Base-by-base conservation (phyloP, 2,329 filamentous ascomycete species). In the Calonectria pauciramosa region DNA sequence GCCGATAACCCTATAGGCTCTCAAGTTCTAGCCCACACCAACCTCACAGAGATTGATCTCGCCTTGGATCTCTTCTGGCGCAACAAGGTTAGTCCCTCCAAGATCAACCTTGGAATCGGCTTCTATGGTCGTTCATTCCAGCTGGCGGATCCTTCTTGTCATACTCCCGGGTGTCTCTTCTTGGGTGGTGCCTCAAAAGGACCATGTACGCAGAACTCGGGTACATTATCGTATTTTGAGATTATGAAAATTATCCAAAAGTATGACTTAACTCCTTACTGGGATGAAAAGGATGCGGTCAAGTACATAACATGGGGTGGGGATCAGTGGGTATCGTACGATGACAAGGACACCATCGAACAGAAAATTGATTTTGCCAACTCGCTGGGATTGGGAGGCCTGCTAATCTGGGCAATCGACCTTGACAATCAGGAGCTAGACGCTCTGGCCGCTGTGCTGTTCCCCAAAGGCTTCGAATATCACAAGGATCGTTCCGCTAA, bases 11-110 rank as follows among this genome's bases (percentile, higher is more conserved):
- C 47, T 2, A 54, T 68, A n/a, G 32, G 65, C 9, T 68, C 65
- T 20, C 32, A 68, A 26, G 51, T 54, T 10, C 51, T 54, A 1
- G 51, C 51, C 1, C 88, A 89, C 70, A 88, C 87, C 0, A 89
- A 90, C 75, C 60, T 89, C 8, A 88, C 87, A 0, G 87, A 89
- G 75, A 88, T 89, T 41, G 77, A 86, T 1, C 28, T 75, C 0
- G 81, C 80, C 0, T 70, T 89, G 0, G 84, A 89, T 1, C 84
- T 90, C 0, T 79, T 91, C 3, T 90, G 89, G 88, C 82, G 86
- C 7, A 86, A 84, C 36, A 77, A 85, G 32, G 82, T 91, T 23
- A 71, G 82, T 2, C 84, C 89, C 0, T 59, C 73, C 0, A 86
- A 88, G 47, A 81, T 91, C 9, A 81, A 79, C 7, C 70, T 91